Percentiles rank a stretch among this genome's conserved stretches.
Evolutionary conservation across 192 early-diverging fungal species (phyloP).

Genomic region (Bifiguratus adelaidae): DNA sequence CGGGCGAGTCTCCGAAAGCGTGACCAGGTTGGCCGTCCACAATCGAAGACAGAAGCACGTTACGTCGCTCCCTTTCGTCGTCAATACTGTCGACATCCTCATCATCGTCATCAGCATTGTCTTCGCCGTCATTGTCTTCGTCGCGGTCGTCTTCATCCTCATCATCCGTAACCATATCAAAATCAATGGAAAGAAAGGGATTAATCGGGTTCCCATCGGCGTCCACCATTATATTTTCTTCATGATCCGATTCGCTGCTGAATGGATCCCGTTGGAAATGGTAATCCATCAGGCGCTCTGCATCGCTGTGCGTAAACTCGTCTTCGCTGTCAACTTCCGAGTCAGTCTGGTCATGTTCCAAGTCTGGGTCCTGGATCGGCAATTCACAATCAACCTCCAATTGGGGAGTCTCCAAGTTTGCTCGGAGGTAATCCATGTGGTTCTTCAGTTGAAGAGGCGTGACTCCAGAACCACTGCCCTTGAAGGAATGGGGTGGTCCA

Average conservation of each 20-base stretch:
- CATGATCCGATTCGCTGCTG: constrained; percentile 8
- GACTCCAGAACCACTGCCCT: too few relatives aligned
- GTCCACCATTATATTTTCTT: constrained; percentile 8
- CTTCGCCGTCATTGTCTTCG: not conserved
- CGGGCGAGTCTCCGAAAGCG: not conserved
- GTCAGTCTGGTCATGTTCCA: constrained; percentile 1
- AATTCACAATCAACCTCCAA: too few relatives aligned
- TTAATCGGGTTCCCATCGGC: not conserved
- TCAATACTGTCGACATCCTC: not conserved
- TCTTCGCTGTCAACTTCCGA: constrained; percentile 1
- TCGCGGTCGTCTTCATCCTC: not conserved
- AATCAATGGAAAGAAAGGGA: not conserved
- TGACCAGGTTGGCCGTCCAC: too few relatives aligned
- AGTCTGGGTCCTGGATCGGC: too few relatives aligned
- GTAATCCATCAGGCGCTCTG: not conserved
- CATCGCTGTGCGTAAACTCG: not conserved
- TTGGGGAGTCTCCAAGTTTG: too few relatives aligned
- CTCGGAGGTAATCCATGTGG: too few relatives aligned
- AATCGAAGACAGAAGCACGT: not conserved
- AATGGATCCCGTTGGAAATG: not conserved
- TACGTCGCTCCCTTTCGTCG: not conserved
- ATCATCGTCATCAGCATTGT: not conserved
- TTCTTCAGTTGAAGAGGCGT: too few relatives aligned
- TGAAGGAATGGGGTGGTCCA: too few relatives aligned
- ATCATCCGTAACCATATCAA: not conserved